Percentiles rank a stretch among this genome's conserved stretches.
Conservation (phyloP, 768 basidiomycete species). For the Leccinum longicurvipes region DNA sequence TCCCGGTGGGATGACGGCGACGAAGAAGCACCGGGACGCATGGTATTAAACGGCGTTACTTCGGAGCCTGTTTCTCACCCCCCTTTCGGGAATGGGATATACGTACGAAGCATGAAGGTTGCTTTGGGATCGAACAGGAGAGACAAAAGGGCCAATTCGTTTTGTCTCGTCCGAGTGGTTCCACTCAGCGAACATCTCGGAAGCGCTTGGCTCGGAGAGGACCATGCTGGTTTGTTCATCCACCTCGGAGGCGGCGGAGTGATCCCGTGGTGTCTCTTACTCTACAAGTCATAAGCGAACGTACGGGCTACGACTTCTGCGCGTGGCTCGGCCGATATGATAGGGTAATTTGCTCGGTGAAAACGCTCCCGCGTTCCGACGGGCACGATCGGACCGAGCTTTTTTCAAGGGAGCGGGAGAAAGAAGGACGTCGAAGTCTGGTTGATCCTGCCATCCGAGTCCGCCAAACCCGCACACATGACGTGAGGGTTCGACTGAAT, state of each 20-base stretch:
- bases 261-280: neutral
- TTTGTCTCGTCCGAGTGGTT: neutral
- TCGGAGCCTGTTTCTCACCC: neutral
- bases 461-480: neutral
- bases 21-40: too few relatives aligned
- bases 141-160: neutral
- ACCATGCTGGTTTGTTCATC: neutral
- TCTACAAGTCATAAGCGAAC: neutral
- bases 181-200: neutral
- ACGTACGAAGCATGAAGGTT: conserved; percentile 3
- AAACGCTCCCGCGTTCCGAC: neutral
- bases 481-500: neutral
- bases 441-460: neutral
- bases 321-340: neutral
- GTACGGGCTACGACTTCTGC: neutral
- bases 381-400: neutral
- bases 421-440: neutral
- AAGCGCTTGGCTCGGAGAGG: neutral
- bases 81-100: neutral
- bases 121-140: neutral
- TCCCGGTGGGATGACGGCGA: neutral
- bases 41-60: neutral
- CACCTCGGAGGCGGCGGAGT: neutral
- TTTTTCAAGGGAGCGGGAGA: neutral
- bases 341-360: neutral